Base-by-base conservation (phyloP, 1,284 basidiomycete genomes). In the Ceratobasidium sp. region DNA sequence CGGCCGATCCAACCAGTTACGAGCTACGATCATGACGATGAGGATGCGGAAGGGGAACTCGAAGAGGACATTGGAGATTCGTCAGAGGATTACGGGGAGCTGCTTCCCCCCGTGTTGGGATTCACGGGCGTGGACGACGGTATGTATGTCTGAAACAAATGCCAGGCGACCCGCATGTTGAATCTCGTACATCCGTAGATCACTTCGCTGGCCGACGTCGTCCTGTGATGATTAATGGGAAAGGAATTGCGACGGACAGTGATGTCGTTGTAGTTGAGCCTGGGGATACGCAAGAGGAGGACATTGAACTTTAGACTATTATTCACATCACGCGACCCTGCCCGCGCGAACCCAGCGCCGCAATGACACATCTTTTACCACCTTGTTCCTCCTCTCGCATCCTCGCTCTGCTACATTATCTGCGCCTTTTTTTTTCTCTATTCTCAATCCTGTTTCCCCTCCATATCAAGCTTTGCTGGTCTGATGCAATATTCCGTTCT, bases 1-100 rank as follows among this genome's bases (percentile, higher is more conserved):
- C 89, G 88, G 68, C 90, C 89, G 25, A 82, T 85, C 54, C 81
- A 85, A 40, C 59, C 66, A 11, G 65, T 76, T 13, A 22, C 19
- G 56, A 40, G 17, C 44, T 74, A 75, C 22, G 75, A 67, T 49
- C 67, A 75, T 22, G 75, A 67, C 37, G 78, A 79, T 19, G 80
- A 80, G 22, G 80, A 80, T 25, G 76, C 80, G 22, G 77, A 78
- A 71, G 77, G 78, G 19, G 82, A 81, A 7, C 78, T 82, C 65
- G 82, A 82, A 66, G 80, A 81, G 46, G 81, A 80, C n/a, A 51
- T 79, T 54, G 66, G 68, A 51, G 82, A 82, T 76, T 78, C 78
- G 2, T 80, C 80, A 32, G 77, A 81, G 32, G 82, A 81, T 79
- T 51, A 82, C 67, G 79, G 82, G 57, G 76, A 74, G 43, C 77